Evolutionary conservation across 2,329 filamentous ascomycete genomes (phyloP), one percentile per base, ranked within the genome.

Genomic region (Trichophyton schoenleinii): DNA sequence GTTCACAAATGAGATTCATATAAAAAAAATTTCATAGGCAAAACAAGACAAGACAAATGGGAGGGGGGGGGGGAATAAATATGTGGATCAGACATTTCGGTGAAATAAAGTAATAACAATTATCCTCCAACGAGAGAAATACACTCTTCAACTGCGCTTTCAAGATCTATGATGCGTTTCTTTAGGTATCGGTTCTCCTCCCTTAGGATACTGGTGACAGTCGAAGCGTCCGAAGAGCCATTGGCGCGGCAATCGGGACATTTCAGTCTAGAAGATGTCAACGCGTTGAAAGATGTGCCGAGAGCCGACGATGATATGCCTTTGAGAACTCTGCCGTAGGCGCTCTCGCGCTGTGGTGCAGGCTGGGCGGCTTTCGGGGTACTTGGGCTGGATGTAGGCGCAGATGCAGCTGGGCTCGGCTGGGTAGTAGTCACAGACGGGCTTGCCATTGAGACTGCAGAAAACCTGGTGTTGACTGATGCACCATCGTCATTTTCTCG

Each of bases 111-210:
- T 13, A 46, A 25, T 2, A 41, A 28, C 20, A 46, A 13, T 58
- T 57, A 64, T 25, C 62, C 65, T 25, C 72, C 74, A 61, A 83
- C 79, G 58, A 83, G 72, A 62, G 79, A 78, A 64, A 86, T 74
- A 58, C 80, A 81, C 48, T 81, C 78, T 60, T 85, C 82, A 58
- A 85, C 74, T 20, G 78, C 78, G 48, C 74, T 71, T 67, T 84
- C 81, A 41, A 85, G 71, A 59, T 80, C 77, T 9, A 76, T 75
- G 2, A 85, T 74, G 57, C 81, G 74, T 52, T 74, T 71, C 66
- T 81, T 80, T 57, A 85, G 69, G 6, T 74, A 75, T 28, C 73
- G 70, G 64, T 83, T 85, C 70, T 85, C 82, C 57, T 80, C 73
- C 63, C 81, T 72, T 70, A 83, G 69, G 66, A 80, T 70, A 60